Base-by-base conservation (phyloP, 768 basidiomycete genomes). In the Trametes gibbosa region DNA sequence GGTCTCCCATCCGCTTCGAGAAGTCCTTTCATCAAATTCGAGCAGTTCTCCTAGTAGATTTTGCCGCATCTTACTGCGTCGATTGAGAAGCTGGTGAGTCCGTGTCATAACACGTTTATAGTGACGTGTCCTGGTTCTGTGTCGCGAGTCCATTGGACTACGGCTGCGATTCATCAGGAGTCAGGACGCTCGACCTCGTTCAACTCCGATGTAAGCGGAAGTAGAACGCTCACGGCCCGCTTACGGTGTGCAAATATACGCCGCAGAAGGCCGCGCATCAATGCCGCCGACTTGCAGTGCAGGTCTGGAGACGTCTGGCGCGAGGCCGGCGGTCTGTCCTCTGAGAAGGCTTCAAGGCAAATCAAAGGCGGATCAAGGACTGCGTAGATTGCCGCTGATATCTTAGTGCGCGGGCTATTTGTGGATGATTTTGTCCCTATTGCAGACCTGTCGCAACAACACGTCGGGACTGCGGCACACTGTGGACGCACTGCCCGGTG, bases 371-470 rank as follows among this genome's bases (percentile, higher is more conserved):
- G 54, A 61, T 61, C 59, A 56, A 56, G 53, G n/a, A 49, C 54
- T 60, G 53, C 59, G 59, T 50, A 50, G 59, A 61, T 61, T 56
- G 59, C 42, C 59, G 59, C 59, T 56, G 53, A 56, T 61, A 32
- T 24, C 46, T 49, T 41, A 23, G 52, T 40, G 53, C 47, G 14
- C 19, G n/a, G 14, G 50, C 56, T 46, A 50, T 46, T 50, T 39
- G 50, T 21, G 50, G 49, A 19, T 58, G 57, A 46, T 47, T 45
- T 29, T 21, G 40, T 39, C 27, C 21, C 43, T 37, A 32, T 27
- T 16, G 39, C 25, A 40, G 39, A 29, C 12, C 27, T 17, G 47
- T 49, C 39, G n/a, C 19, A 43, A 41, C 37, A 27, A 24, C 32
- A 21, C 47, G 47, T 46, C 19, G 39, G 47, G 47, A 10, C 39